Evolutionary conservation across 306 rosid species (phyloP).

Genomic region (Oxytropis ochrocephala): DNA sequence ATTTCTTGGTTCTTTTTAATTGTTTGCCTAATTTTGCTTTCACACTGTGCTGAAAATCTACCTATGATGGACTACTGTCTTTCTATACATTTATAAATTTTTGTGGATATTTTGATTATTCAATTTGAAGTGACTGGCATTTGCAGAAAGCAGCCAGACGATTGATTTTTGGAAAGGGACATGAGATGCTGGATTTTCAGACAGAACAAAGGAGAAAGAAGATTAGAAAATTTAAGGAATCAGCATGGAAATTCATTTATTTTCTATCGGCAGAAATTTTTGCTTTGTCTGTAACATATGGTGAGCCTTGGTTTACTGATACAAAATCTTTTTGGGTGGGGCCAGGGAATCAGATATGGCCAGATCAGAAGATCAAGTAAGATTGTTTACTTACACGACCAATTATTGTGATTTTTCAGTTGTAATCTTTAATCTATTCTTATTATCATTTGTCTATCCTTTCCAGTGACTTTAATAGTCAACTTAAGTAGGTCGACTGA

Average conservation of each 20-base stretch:
- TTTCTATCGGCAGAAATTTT: constrained; percentile 79
- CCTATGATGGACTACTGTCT: background rate
- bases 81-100: background rate
- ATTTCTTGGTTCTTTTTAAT: background rate
- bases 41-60: background rate
- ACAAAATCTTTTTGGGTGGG: constrained; percentile 85
- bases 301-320: constrained; percentile 82
- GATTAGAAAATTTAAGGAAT: constrained; percentile 86
- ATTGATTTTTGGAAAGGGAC: constrained; percentile 65
- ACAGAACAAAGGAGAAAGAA: constrained; percentile 51
- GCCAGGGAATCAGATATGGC: constrained; percentile 91
- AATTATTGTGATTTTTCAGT: constrained; percentile 16
- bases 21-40: background rate
- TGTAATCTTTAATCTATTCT: background rate
- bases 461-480: background rate
- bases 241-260: constrained; percentile 92
- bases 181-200: constrained; percentile 36
- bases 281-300: constrained; percentile 61
- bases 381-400: constrained; percentile 14
- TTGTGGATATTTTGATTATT: constrained; percentile 1
- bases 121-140: constrained; percentile 22
- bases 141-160: constrained; percentile 63
- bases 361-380: constrained; percentile 88
- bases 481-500: constrained; percentile 8
- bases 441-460: background rate